phyloP scores from a whole-genome alignment of 2,329 filamentous ascomycete species.

The Xylariaceae sp. region DNA sequence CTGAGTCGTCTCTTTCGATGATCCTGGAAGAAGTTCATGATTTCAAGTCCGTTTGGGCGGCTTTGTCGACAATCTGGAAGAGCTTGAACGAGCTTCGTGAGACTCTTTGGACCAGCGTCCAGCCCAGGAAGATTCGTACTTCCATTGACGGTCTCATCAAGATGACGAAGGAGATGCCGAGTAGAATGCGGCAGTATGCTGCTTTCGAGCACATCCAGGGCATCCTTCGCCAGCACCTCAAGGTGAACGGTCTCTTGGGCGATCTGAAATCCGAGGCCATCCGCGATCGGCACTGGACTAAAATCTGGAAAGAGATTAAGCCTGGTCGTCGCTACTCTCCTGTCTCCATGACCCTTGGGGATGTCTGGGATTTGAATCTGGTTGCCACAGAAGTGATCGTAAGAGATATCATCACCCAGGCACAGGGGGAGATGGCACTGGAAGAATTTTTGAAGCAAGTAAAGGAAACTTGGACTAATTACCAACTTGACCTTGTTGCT shows the following conservation, averaged over 20 bases:
- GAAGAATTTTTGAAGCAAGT: conserved; percentile 97
- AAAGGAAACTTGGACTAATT: conserved; percentile 94
- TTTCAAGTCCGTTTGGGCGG: conserved; percentile 98
- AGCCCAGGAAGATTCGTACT: conserved; percentile 86
- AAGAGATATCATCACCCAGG: conserved; percentile 88
- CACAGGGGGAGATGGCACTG: conserved; percentile 95
- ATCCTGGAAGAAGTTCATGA: conserved; percentile 96
- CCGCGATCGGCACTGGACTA: conserved; percentile 92
- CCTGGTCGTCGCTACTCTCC: conserved; percentile 92
- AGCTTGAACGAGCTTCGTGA: conserved; percentile 92
- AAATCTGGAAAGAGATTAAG: conserved; percentile 94
- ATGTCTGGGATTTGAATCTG: conserved; percentile 96
- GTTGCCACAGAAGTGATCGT: conserved; percentile 83
- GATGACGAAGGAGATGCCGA: conserved; percentile 99
- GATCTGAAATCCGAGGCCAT: conserved; percentile 97
- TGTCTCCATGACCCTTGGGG: conserved; percentile 91
- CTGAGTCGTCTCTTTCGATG: conserved; percentile 75
- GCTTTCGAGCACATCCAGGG: conserved; percentile 99
- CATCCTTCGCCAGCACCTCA: conserved; percentile 80
- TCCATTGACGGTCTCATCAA: conserved; percentile 90
- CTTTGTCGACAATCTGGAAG: conserved; percentile 92
- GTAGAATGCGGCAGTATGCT: conserved; percentile 97
- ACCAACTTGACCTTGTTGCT: conserved; percentile 87
- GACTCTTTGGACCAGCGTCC: conserved; percentile 89
- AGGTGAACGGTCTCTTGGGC: conserved; percentile 81